Evolutionary conservation across 495 filamentous ascomycete species (phyloP).

Genomic region (Tuber melanosporum): DNA sequence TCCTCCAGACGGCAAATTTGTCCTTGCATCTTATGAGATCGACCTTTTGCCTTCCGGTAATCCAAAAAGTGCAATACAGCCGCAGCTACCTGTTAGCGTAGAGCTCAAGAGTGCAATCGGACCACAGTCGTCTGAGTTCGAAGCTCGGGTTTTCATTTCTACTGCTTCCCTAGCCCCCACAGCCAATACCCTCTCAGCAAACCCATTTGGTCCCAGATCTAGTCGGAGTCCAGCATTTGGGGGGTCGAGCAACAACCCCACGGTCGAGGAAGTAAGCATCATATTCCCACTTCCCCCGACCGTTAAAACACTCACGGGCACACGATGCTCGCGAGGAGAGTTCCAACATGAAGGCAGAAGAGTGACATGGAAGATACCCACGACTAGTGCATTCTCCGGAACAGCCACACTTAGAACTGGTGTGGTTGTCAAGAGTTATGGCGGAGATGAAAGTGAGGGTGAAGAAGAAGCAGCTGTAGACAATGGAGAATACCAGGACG

Average conservation of each 20-base stretch:
- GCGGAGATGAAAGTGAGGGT: slow-evolving; percentile 53
- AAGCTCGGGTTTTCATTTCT: slow-evolving; percentile 68
- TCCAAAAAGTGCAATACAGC: slow-evolving; percentile 48
- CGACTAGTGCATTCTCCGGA: slow-evolving; percentile 60
- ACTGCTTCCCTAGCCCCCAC: slow-evolving; percentile 50
- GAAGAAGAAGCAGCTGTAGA: slow-evolving; percentile 29
- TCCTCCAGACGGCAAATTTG: slow-evolving; percentile 91
- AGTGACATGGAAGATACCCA: slow-evolving; percentile 78
- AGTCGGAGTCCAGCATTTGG: slow-evolving; percentile 58
- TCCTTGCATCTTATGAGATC: slow-evolving; percentile 89
- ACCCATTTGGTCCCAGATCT: slow-evolving; percentile 44
- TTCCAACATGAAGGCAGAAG: slow-evolving; percentile 63
- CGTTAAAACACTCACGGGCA: slow-evolving; percentile 80
- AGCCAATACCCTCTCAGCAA: slow-evolving; percentile 22
- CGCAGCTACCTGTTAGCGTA: slow-evolving; percentile 73
- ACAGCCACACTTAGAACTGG: slow-evolving; percentile 54
- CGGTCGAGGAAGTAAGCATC: slow-evolving; percentile 72
- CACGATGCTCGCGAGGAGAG: slow-evolving; percentile 77
- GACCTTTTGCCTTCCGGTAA: slow-evolving; percentile 65
- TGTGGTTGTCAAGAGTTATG: slow-evolving; percentile 36
- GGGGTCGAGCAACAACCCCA: slow-evolving; percentile 55
- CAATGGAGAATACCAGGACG: slow-evolving; percentile 47
- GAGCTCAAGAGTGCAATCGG: slow-evolving; percentile 78
- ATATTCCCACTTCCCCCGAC: slow-evolving; percentile 71
- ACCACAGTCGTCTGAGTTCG: slow-evolving; percentile 69